Conservation (phyloP, 306 rosid species). For the Myrica gale region DNA sequence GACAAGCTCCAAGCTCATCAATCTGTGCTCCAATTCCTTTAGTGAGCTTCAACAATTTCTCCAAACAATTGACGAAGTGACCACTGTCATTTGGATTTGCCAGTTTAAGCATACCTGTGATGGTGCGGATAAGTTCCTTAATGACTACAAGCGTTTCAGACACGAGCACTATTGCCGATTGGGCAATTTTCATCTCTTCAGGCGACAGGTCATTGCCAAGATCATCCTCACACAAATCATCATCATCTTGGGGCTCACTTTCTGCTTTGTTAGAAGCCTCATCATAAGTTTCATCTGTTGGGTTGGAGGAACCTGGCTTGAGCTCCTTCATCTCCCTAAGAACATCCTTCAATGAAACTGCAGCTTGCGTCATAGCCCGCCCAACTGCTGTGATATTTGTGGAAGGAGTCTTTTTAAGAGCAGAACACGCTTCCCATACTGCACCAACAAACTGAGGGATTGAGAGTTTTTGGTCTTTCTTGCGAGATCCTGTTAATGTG, state of each 20-base stretch:
- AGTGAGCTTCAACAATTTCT: constrained; percentile 68
- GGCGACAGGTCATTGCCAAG: constrained; percentile 84
- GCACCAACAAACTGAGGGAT: constrained; percentile 72
- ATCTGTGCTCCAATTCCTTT: constrained; percentile 61
- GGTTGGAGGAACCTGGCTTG: constrained; percentile 53
- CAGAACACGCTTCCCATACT: constrained; percentile 83
- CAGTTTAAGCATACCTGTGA: constrained; percentile 65
- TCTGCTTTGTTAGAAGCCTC: constrained; percentile 33
- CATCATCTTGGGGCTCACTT: constrained; percentile 37
- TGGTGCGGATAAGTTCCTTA: constrained; percentile 76
- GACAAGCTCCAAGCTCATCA: constrained; percentile 89
- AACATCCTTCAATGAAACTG: constrained; percentile 83
- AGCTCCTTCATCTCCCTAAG: constrained; percentile 94
- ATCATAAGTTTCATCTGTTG: constrained; percentile 28
- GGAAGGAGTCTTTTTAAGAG: constrained; percentile 74
- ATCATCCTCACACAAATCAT: constrained; percentile 50
- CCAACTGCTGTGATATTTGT: constrained; percentile 82
- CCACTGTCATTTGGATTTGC: constrained; percentile 52
- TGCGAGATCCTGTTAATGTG: constrained; percentile 48
- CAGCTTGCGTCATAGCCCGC: constrained; percentile 75
- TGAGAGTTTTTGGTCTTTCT: constrained; percentile 44
- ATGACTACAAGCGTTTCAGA: constrained; percentile 55
- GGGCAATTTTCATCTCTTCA: constrained; percentile 81
- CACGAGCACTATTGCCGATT: constrained; percentile 48
- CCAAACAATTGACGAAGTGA: constrained; percentile 59